Evolutionary conservation across 768 basidiomycete species (phyloP), one percentile per base, ranked within the genome.

Genomic region (Leccinum arenicola): DNA sequence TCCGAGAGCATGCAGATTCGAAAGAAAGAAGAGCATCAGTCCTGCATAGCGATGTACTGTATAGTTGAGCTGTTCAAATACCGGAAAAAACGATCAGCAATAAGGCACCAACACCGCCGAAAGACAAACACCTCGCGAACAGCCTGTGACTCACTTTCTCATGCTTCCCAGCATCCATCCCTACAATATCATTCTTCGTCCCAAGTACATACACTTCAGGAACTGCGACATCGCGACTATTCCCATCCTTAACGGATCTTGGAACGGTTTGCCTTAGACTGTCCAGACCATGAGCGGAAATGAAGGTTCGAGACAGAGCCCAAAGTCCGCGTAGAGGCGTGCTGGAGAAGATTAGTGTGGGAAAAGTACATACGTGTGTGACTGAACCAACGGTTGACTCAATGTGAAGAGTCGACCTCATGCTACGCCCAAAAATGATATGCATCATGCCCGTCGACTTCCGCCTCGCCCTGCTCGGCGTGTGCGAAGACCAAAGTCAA

Each of bases 401-500:
- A 29, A 29, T 9, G 9, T 29, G 29, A 29, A 29, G 29, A 29
- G 29, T 29, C 29, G 9, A 7, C 29, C 29, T 29, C 29, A 29
- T 29, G 29, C 29, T 29, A 29, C 29, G 29, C 29, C 29, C 29
- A 0, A 29, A 29, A 29, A 29, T 29, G 29, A 29, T 29, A 29
- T 9, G 29, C 29, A 29, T 29, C 29, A 61, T 60, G 55, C 50
- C 53, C 23, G 27, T 40, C 35, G 19, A 47, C 45, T 5, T 47
- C 12, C 49, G 59, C 52, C 69, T 85, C 51, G 83, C 81, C 0
- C 64, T 93, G n/a, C 77, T 94, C 23, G 66, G 29, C 29, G 29
- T 86, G 47, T 88, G 88, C 71, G 91, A 90, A 64, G 79, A 76
- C 1, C 3, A 52, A 73, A 4, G 74, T 90, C 7, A 62, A 74